These are phyloP conservation scores for Alternaria alternata DNA, from an alignment of 2,329 filamentous ascomycete species.

Conservation along the genomic window DNA sequence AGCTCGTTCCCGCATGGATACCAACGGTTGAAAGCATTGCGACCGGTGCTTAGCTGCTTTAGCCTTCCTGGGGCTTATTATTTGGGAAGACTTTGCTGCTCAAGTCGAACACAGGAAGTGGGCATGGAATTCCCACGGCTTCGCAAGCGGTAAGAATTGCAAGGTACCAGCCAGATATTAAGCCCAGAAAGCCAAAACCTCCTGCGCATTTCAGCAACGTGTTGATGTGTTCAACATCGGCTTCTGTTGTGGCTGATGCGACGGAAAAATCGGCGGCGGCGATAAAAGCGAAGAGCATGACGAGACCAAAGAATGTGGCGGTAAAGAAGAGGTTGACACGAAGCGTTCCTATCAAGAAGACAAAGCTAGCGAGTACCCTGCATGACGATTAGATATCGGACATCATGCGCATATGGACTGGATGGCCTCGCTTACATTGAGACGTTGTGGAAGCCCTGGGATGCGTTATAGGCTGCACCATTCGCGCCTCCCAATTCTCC, in stretches of 20 bases:
- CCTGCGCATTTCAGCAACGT: conserved; percentile 25
- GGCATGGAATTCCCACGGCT: conserved; percentile 30
- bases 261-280: conserved; percentile 28
- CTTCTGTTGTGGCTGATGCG: conserved; percentile 16
- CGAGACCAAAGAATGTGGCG: conserved; percentile 26
- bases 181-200: conserved; percentile 26
- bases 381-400: not conserved
- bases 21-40: not conserved
- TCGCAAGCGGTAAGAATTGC: conserved; percentile 29
- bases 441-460: conserved; percentile 33
- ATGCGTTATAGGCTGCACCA: conserved; percentile 30
- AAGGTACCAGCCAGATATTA: conserved; percentile 30
- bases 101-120: conserved; percentile 28
- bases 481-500: conserved; percentile 23
- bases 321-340: conserved; percentile 32
- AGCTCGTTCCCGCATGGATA: not conserved
- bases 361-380: conserved; percentile 28
- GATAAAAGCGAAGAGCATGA: conserved; percentile 31
- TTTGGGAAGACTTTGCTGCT: conserved; percentile 29
- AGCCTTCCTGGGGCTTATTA: conserved; percentile 12
- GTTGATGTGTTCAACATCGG: conserved; percentile 24
- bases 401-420: not conserved
- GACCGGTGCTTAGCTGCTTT: not conserved
- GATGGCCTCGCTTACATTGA: conserved; percentile 17
- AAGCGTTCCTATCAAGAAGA: conserved; percentile 29